Evolutionary conservation across 768 basidiomycete genomes (phyloP), one percentile per base, ranked within the genome.

Genomic region (Auricularia heimuer): DNA sequence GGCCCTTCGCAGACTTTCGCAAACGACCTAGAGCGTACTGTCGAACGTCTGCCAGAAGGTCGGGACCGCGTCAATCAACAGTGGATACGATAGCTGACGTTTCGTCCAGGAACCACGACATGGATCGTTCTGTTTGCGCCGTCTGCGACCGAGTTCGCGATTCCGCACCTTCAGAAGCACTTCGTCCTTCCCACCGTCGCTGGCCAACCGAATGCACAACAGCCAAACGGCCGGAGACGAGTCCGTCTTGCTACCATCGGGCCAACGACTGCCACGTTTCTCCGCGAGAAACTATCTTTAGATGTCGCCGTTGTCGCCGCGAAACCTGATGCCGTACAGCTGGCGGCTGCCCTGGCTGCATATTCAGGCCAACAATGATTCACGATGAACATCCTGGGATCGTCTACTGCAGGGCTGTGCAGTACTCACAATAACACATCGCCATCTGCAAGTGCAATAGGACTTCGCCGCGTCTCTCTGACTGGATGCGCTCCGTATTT

Each of bases 61-160:
- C 14, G 18, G 7, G 7, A 24, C 6, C 11, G 10, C 1, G 1
- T 33, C 14, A 4, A 2, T 12, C 3, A 29, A 6, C 56, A 7
- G 4, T 12, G 24, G 4, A 29, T 60, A 10, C 39, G 39, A 7
- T 8, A 12, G 56, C 56, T 60, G 34, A 60, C 18, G 24, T 60
- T 24, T 29, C 24, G 4, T 24, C 7, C 34, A 60, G 56, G 14
- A 7, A 10, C 4, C 56, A 8, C 29, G 10, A 33, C 24, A 82
- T 92, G 90, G 90, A 82, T 90, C 1, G 82, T 86, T 21, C 83
- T 83, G 71, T 92, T 92, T 69, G 88, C 90, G 0, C 90, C 90
- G 3, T 92, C 90, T 1, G 81, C 83, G 2, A 86, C 88, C 0
- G 79, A 78, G 33, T 81, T 83, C 60, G 85, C 82, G 18, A 72